phyloP scores from a whole-genome alignment of 1,139 yeast genomes.

The Lipomyces yarrowii region DNA sequence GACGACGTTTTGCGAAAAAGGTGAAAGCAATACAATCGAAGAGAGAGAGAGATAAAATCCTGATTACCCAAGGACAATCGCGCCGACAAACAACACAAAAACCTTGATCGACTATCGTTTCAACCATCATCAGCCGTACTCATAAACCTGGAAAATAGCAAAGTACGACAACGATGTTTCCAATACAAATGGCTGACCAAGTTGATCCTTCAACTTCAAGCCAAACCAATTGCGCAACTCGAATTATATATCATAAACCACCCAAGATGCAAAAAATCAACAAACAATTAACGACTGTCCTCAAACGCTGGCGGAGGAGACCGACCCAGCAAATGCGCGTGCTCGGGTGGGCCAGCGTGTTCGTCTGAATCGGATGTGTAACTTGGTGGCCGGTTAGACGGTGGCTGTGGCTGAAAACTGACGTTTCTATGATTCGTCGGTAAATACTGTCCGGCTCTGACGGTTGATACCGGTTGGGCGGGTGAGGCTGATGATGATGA shows the following conservation, averaged over 20 bases:
- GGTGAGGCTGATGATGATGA: conserved; percentile 6
- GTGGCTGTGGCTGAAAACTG: conserved; percentile 17
- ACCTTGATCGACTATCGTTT: neutral
- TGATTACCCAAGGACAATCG: conserved; percentile 2
- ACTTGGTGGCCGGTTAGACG: conserved; percentile 29
- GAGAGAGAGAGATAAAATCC: too few relatives aligned
- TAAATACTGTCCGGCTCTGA: neutral
- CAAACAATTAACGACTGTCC: conserved; percentile 6
- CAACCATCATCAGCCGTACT: neutral
- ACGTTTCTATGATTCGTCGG: conserved; percentile 7
- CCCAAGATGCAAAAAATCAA: neutral
- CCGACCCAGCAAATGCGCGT: conserved; percentile 28
- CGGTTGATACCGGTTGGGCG: neutral
- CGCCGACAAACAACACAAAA: neutral
- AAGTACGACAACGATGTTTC: neutral
- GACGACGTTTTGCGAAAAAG: neutral
- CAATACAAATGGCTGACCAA: neutral
- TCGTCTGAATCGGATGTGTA: conserved; percentile 25
- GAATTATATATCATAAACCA: neutral
- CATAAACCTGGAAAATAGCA: neutral
- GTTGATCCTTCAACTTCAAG: neutral
- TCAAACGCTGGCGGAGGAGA: conserved; percentile 31
- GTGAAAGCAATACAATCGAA: neutral
- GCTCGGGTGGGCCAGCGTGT: conserved; percentile 19
- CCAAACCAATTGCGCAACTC: neutral